phyloP scores from a whole-genome alignment of 108 stramenopile species.

The Nitzschia palea region DNA sequence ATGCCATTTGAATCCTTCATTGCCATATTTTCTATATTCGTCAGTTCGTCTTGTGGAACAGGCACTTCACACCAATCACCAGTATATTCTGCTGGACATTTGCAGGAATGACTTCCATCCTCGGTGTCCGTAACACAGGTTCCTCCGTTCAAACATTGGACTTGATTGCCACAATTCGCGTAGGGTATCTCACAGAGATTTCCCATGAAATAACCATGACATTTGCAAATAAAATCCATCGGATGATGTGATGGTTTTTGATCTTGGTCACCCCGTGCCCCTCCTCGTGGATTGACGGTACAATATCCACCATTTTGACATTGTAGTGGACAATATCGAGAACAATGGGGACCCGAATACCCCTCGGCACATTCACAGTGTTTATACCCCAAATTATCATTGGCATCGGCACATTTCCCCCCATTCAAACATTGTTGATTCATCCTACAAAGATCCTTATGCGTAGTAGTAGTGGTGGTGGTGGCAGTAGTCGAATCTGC shows the following conservation, averaged over 20 bases:
- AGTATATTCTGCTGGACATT: constrained; percentile 20
- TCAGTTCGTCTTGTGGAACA: not conserved
- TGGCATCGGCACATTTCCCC: constrained; percentile 17
- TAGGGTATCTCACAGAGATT: constrained; percentile 33
- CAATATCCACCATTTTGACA: constrained; percentile 37
- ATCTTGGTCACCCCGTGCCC: not conserved
- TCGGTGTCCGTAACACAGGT: constrained; percentile 3
- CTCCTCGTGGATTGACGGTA: not conserved
- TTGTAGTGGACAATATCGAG: constrained; percentile 25
- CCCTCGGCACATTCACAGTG: constrained; percentile 23
- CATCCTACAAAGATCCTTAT: constrained; percentile 12
- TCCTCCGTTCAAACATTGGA: constrained; percentile 28
- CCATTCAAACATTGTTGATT: constrained; percentile 34
- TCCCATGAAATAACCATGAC: constrained; percentile 29
- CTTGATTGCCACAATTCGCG: constrained; percentile 16
- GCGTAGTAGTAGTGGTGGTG: no score
- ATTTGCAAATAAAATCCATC: constrained; percentile 21
- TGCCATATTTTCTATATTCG: not conserved
- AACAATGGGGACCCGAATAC: constrained; percentile 26
- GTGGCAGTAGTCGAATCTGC: constrained; percentile 1
- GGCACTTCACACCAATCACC: constrained; percentile 21
- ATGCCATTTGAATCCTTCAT: no score
- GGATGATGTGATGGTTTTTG: not conserved
- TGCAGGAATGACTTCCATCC: not conserved
- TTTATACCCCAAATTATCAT: not conserved